Conservation (phyloP, 169 alveolate genomes). For the Miamiensis avidus region DNA sequence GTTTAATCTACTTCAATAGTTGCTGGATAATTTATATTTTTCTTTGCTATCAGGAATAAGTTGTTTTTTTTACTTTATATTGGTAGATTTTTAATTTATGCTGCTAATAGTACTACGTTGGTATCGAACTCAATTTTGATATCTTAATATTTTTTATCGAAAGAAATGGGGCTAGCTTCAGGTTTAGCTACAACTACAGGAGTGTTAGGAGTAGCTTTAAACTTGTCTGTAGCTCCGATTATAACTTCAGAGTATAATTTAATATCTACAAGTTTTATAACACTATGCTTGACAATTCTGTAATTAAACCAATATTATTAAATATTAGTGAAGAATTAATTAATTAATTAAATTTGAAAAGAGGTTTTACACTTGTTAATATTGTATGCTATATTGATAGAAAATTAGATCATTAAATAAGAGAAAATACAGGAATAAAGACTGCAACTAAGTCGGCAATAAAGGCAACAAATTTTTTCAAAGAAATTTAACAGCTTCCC, state of each 20-base stretch:
- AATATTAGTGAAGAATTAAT: not conserved
- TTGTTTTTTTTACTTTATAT: not conserved
- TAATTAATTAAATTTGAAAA: too few relatives aligned
- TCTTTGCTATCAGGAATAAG: not conserved
- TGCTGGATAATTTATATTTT: not conserved
- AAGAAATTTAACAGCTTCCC: not conserved
- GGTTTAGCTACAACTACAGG: not conserved
- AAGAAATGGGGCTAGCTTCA: not conserved
- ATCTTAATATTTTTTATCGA: not conserved
- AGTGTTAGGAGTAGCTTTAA: not conserved
- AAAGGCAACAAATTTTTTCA: not conserved
- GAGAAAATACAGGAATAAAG: not conserved
- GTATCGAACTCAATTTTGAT: not conserved
- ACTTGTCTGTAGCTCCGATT: not conserved
- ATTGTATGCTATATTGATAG: not conserved
- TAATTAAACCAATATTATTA: too few relatives aligned
- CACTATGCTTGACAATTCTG: not conserved
- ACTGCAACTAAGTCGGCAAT: not conserved
- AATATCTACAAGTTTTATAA: not conserved
- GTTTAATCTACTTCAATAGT: not conserved
- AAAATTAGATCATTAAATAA: not conserved
- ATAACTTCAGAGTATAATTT: not conserved
- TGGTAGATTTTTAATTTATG: not conserved
- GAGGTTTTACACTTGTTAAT: not conserved
- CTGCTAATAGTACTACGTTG: not conserved